Conservation (phyloP, 106 monocot genomes). For the Alisma plantagoaquatica region DNA sequence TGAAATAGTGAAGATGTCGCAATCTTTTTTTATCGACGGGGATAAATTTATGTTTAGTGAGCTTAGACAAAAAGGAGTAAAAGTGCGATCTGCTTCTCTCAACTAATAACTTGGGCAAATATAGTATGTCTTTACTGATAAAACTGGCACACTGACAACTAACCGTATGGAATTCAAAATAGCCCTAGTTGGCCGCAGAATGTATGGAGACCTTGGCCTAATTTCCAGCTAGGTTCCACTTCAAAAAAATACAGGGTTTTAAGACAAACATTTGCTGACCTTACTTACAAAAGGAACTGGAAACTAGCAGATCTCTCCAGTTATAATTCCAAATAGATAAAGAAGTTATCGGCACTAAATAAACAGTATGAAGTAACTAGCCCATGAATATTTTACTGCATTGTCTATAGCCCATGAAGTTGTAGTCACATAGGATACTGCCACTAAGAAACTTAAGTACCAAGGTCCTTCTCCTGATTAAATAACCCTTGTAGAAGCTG, state of each 20-base stretch:
- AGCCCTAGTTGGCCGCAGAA: constrained; percentile 43
- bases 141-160: constrained; percentile 86
- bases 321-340: neutral
- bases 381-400: too few relatives aligned
- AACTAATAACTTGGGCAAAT: constrained; percentile 96
- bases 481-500: too few relatives aligned
- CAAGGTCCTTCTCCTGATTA: too few relatives aligned
- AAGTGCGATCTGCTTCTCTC: constrained; percentile 80
- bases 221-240: too few relatives aligned
- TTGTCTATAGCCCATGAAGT: too few relatives aligned
- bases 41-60: constrained; percentile 60
- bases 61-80: constrained; percentile 54
- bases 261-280: constrained; percentile 32
- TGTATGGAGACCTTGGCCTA: too few relatives aligned
- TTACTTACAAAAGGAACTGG: neutral
- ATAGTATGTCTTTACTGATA: constrained; percentile 87
- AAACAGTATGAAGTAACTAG: too few relatives aligned
- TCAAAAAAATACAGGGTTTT: too few relatives aligned
- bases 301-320: constrained; percentile 5
- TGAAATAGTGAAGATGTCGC: constrained; percentile 87
- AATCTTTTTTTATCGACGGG: constrained; percentile 84
- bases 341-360: too few relatives aligned
- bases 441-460: too few relatives aligned
- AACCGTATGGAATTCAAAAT: constrained; percentile 96
- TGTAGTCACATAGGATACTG: too few relatives aligned